Evolutionary conservation across 176 grass and related monocot genomes (phyloP).

Genomic region (Carex kokanica): DNA sequence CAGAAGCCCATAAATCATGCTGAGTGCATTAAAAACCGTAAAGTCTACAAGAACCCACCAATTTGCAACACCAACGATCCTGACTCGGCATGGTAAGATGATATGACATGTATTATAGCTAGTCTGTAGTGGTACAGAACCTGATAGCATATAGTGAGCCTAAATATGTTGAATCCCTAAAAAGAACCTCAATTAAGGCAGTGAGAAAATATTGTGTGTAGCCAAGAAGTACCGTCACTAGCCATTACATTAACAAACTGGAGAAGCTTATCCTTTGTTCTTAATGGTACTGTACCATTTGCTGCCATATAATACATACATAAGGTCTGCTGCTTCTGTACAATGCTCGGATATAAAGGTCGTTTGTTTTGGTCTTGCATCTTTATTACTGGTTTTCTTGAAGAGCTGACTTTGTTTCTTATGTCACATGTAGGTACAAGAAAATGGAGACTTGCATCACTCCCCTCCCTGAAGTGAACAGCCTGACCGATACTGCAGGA

Average conservation of each 20-base stretch:
- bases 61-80: conserved; percentile 53
- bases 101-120: not conserved
- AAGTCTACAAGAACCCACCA: conserved; percentile 33
- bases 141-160: not conserved
- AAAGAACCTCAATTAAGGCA: not conserved
- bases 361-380: too few species aligned
- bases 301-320: not conserved
- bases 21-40: conserved; percentile 49
- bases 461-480: conserved; percentile 55
- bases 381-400: not conserved
- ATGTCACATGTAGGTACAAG: conserved; percentile 29
- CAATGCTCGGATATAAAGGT: not conserved
- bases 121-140: not conserved
- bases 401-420: not conserved
- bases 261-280: not conserved
- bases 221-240: not conserved
- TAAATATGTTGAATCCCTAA: not conserved
- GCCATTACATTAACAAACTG: not conserved
- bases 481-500: conserved; percentile 46
- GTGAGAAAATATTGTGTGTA: not conserved
- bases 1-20: conserved; percentile 76
- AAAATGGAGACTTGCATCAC: conserved; percentile 82
- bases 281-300: not conserved
- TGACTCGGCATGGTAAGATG: conserved; percentile 68
- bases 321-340: not conserved